phyloP scores from a whole-genome alignment of 2,329 filamentous ascomycete genomes.

The Fusarium torreyae region DNA sequence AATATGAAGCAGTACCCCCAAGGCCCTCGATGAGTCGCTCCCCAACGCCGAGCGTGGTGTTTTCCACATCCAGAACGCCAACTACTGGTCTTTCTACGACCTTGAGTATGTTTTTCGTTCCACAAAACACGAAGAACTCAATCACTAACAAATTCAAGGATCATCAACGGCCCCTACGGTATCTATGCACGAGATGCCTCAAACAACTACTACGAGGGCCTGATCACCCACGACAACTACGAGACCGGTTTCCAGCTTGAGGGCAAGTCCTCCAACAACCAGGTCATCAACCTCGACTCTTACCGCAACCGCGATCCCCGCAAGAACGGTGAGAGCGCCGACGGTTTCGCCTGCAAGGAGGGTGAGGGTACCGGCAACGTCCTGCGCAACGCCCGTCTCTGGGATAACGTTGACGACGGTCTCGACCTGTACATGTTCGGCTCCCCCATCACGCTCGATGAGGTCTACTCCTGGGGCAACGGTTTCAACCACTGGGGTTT shows the following conservation, averaged over 20 bases:
- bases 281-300: slow-evolving; percentile 61
- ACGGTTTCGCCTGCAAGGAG: slow-evolving; percentile 65
- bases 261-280: slow-evolving; percentile 55
- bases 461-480: slow-evolving; percentile 63
- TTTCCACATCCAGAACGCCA: slow-evolving; percentile 61
- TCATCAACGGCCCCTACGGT: slow-evolving; percentile 58
- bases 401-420: slow-evolving; percentile 67
- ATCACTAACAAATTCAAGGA: slow-evolving; percentile 6
- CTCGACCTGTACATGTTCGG: slow-evolving; percentile 55
- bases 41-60: slow-evolving; percentile 61
- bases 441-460: slow-evolving; percentile 60
- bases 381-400: slow-evolving; percentile 61
- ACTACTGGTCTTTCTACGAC: slow-evolving; percentile 63
- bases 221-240: slow-evolving; percentile 58
- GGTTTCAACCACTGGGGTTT: slow-evolving; percentile 63
- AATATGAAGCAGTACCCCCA: slow-evolving; percentile 57
- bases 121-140: rapidly evolving
- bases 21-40: slow-evolving; percentile 57
- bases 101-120: slow-evolving; percentile 47
- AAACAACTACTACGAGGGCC: slow-evolving; percentile 56
- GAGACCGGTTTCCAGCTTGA: slow-evolving; percentile 58
- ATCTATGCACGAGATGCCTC: slow-evolving; percentile 55
- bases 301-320: slow-evolving; percentile 63
- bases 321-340: slow-evolving; percentile 67
- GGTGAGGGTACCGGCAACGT: slow-evolving; percentile 63